Evolutionary conservation across 257 asterid species (phyloP).

Genomic region (Solanum sejunctum): DNA sequence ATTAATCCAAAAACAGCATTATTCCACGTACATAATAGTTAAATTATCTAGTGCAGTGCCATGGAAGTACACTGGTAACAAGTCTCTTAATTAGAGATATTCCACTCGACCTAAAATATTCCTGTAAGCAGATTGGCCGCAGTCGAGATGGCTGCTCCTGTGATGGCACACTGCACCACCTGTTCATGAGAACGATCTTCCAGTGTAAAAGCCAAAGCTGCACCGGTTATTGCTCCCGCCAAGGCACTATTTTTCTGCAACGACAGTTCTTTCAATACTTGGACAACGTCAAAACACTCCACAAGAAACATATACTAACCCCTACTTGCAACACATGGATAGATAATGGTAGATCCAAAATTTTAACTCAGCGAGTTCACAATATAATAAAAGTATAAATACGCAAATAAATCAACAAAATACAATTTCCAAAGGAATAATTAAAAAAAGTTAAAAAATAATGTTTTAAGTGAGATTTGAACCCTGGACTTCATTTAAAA

Average conservation of each 20-base stretch:
- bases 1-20: not conserved
- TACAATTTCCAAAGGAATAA: too few relatives aligned
- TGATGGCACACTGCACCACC: constrained; percentile 67
- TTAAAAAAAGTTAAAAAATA: too few relatives aligned
- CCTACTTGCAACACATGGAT: not conserved
- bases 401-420: too few relatives aligned
- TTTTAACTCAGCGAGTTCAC: too few relatives aligned
- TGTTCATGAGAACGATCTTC: constrained; percentile 69
- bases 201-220: constrained; percentile 58
- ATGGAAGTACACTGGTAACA: not conserved
- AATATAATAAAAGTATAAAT: too few relatives aligned
- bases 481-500: too few relatives aligned
- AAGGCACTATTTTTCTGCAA: constrained; percentile 72
- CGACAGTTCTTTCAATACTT: not conserved
- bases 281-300: not conserved
- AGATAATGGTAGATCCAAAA: not conserved
- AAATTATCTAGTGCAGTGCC: not conserved
- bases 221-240: constrained; percentile 92
- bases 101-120: constrained; percentile 26
- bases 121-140: constrained; percentile 83
- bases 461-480: too few relatives aligned
- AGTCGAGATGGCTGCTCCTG: constrained; percentile 87
- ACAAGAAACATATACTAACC: not conserved
- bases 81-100: not conserved
- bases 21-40: not conserved